Base-by-base conservation (phyloP, 176 grass and related monocot species). In the Triticum dicoccoides region DNA sequence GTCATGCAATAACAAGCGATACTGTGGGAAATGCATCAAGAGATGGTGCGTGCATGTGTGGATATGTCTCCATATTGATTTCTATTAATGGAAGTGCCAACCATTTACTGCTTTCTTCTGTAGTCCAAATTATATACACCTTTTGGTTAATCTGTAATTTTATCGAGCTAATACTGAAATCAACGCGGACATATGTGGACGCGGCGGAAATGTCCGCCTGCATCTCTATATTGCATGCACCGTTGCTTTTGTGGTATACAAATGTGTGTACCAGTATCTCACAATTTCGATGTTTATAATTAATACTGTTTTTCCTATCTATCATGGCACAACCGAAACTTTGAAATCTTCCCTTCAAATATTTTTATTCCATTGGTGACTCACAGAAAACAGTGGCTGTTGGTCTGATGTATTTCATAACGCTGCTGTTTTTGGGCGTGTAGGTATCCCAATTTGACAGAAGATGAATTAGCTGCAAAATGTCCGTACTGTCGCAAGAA, bases 401-500 rank as follows among this genome's bases (percentile, higher is more conserved):
- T 17, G 14, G 49, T 52, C 49, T 17, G 49, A 52, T 52, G 49
- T 52, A 39, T 74, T 79, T 79, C 49, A 51, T 30, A 54, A 44
- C 23, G 9, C 39, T 80, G n/a, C 37, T n/a, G 17, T 77, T 92
- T 92, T n/a, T 45, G 88, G 69, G 58, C 59, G 56, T 74, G 32
- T 66, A 94, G 95, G 95, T 97, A 94, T 88, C 90, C 88, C 72
- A 65, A 86, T 83, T 68, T 92, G 87, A 10, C 73, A 69, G 84
- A 97, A 64, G 78, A 89, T 29, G 90, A 91, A 17, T 79, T 94
- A 82, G 73, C 88, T 78, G 27, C 14, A 3, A 89, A 92, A 72
- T 92, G 92, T 24, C 92, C 90, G 33, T 82, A 89, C 81, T 97
- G 95, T 69, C 69, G 78, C 41, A 88, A 75, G 5, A 94, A 94